A percentile compares a stretch with the other conserved stretches of the same genome.
Conservation (phyloP, 2,329 filamentous ascomycete genomes). For the Corynespora cassiicola region DNA sequence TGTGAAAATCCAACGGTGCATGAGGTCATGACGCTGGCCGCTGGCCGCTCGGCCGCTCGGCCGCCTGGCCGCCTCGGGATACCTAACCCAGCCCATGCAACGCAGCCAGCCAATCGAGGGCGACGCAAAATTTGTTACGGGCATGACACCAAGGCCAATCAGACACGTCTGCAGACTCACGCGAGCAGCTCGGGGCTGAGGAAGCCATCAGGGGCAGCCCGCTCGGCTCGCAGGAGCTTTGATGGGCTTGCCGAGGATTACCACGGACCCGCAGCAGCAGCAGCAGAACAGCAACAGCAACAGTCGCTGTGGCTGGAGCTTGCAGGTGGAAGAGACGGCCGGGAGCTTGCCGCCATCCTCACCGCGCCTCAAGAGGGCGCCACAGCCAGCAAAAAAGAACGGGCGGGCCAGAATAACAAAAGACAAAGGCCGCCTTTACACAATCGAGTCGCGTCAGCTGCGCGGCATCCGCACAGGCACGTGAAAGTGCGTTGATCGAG, state of each 20-base stretch:
- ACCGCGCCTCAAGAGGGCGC: background rate
- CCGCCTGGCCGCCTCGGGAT: too few relatives aligned
- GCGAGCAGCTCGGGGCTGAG: constrained; percentile 34
- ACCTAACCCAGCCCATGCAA: too few relatives aligned
- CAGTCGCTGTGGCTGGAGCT: constrained; percentile 30
- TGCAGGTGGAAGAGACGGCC: constrained; percentile 1
- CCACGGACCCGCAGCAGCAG: constrained; percentile 1
- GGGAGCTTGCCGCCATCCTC: background rate
- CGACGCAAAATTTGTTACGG: constrained; percentile 1
- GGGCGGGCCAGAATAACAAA: constrained; percentile 6
- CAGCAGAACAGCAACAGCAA: background rate
- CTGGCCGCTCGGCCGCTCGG: too few relatives aligned
- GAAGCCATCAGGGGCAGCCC: constrained; percentile 22
- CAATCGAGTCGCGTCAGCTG: constrained; percentile 23
- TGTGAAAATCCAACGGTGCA: too few relatives aligned
- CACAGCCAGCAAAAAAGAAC: constrained; percentile 6
- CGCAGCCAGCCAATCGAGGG: constrained; percentile 1
- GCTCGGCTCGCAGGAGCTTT: constrained; percentile 12
- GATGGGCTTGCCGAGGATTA: constrained; percentile 18
- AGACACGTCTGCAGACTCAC: constrained; percentile 20
- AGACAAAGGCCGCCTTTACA: constrained; percentile 6
- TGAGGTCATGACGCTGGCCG: too few relatives aligned
- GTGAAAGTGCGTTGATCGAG: constrained; percentile 22
- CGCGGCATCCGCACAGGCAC: constrained; percentile 21
- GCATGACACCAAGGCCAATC: too few relatives aligned